Conservation (phyloP, 2,329 filamentous ascomycete genomes). For the Fusarium illudens region DNA sequence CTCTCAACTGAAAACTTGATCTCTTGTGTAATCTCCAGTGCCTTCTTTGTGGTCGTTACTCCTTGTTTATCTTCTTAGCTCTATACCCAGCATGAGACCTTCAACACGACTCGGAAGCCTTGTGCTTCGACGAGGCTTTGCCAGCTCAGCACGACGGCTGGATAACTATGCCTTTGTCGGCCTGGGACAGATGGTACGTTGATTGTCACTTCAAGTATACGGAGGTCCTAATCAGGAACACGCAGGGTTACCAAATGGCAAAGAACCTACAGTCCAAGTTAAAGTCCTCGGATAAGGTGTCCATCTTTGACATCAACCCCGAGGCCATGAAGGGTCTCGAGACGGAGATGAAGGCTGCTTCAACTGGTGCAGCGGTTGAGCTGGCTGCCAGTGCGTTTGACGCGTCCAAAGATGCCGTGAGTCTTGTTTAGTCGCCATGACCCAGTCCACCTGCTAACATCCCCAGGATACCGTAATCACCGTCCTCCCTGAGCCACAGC, state of each 20-base stretch:
- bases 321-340: conserved; percentile 57
- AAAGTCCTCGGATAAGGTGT: conserved; percentile 58
- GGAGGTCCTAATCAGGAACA: neutral
- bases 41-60: neutral
- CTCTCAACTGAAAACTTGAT: neutral
- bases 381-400: conserved; percentile 56
- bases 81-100: conserved; percentile 29
- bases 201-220: neutral
- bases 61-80: neutral
- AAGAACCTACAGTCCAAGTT: conserved; percentile 68
- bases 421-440: conserved; percentile 34
- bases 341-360: conserved; percentile 56
- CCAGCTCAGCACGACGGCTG: conserved; percentile 55
- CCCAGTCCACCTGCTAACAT: conserved; percentile 6
- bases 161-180: conserved; percentile 68
- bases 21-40: neutral
- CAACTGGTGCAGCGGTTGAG: conserved; percentile 57
- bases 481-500: conserved; percentile 86
- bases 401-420: conserved; percentile 62
- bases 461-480: conserved; percentile 84
- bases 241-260: conserved; percentile 69
- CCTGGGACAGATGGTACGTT: conserved; percentile 66
- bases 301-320: conserved; percentile 66
- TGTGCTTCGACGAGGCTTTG: conserved; percentile 59
- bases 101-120: conserved; percentile 40